A percentile compares a stretch with the other conserved stretches of the same genome.
phyloP scores from a whole-genome alignment of 768 basidiomycete genomes.

The Boletus insuetus region DNA sequence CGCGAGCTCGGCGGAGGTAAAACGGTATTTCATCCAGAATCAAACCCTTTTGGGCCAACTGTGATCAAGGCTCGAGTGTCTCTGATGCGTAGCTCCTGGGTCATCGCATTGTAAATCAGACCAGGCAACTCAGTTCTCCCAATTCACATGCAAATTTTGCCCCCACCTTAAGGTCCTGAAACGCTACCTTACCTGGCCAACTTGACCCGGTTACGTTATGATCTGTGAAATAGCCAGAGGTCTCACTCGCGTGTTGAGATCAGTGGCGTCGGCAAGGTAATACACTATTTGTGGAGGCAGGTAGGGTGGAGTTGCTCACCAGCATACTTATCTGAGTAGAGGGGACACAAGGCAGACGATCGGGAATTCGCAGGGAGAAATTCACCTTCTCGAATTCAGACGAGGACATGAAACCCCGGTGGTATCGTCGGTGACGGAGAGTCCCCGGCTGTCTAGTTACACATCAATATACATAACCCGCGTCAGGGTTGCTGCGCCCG shows the following conservation, averaged over 20 bases:
- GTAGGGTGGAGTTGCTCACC: neutral
- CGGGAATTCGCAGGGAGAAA: neutral
- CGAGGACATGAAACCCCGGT: neutral
- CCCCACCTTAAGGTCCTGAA: neutral
- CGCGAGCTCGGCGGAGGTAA: neutral
- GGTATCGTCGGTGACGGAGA: neutral
- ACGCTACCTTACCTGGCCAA: neutral
- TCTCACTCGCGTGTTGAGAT: neutral
- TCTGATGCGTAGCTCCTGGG: neutral
- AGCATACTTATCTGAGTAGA: neutral
- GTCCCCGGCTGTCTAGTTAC: slow-evolving; percentile 2
- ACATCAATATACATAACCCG: slow-evolving; percentile 3
- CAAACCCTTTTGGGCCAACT: neutral
- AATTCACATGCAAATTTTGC: neutral
- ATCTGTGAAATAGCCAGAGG: neutral
- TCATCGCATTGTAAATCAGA: neutral
- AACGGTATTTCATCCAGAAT: neutral
- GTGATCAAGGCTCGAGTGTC: neutral
- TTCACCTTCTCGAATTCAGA: neutral
- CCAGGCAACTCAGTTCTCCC: neutral
- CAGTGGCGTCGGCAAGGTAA: slow-evolving; percentile 15
- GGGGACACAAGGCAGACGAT: neutral
- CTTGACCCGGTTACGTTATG: slow-evolving; percentile 11
- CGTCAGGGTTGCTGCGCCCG: slow-evolving; percentile 19
- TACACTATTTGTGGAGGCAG: neutral